Base-by-base conservation (phyloP, 164 flowering plant species). In the Hamamelis virginiana region DNA sequence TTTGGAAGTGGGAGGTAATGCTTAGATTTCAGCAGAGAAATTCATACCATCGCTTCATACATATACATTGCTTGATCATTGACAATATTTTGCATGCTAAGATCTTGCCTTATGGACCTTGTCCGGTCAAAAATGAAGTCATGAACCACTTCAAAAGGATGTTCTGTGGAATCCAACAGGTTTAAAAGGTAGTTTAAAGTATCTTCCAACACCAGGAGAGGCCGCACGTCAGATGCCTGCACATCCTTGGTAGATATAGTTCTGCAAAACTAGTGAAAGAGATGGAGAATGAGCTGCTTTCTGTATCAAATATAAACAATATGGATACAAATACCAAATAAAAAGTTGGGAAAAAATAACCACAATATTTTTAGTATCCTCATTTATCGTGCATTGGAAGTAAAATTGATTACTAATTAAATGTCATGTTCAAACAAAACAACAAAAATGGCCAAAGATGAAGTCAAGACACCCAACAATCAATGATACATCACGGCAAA, bases 71-170 rank as follows among this genome's bases (percentile, higher is more conserved):
- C 91, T 79, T 75, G 81, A 55, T 81, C 78, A 73, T 74, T 75
- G 59, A 69, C 72, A 50, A 90, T 78, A 76, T 81, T 88, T 73
- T 94, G 98, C 88, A 94, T 87, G 81, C 83, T 79, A 41, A 94
- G 86, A 77, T 94, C 98, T 81, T 94, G 98, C 62, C 97, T 84
- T 65, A 92, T 89, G 45, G 97, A 91, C 75, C 98, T 81, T 64
- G 89, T 89, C 80, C 98, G 84, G 74, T 94, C 97, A 80, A 89
- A 94, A 58, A 94, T 73, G 72, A 94, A 92, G 71, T 91, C 93
- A 78, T 92, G 91, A 68, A 91, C 78, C 61, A 85, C 86, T 79
- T 89, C 91, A 84, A 86, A 94, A 33, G 92, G 83, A 72, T 81
- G 80, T 8, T 82, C 87, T 3, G 77, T 68, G 25, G 90, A 81